Evolutionary conservation across 805 yeast genomes (phyloP).

Genomic region (Spathaspora gorwiae): DNA sequence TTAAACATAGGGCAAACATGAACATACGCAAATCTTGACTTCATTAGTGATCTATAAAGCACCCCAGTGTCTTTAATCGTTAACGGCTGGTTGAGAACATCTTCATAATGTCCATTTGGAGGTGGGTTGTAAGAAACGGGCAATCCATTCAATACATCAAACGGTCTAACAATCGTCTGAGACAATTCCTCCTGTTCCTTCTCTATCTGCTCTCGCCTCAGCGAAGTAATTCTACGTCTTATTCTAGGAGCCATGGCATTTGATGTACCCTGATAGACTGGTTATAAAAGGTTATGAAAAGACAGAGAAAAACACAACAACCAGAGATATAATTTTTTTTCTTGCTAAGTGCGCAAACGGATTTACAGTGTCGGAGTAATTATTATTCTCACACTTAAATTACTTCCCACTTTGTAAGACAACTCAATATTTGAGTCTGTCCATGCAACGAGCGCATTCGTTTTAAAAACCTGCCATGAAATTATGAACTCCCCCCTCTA

Average conservation of each 20-base stretch:
- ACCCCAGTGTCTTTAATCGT: conserved; percentile 71
- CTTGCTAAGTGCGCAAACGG: no score
- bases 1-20: conserved; percentile 70
- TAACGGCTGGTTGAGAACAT: conserved; percentile 58
- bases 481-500: no score
- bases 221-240: conserved; percentile 41
- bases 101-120: conserved; percentile 47
- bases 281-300: no score
- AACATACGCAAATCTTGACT: conserved; percentile 56
- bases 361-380: no score
- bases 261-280: background rate
- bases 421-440: no score
- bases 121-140: conserved; percentile 68
- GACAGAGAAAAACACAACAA: no score
- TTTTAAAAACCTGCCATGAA: no score
- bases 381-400: background rate
- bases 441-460: no score
- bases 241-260: conserved; percentile 36
- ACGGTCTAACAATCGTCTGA: conserved; percentile 49
- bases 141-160: conserved; percentile 56
- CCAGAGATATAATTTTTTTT: no score
- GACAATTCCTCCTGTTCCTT: conserved; percentile 35
- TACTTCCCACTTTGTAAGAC: no score
- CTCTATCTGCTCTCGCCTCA: conserved; percentile 39
- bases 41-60: conserved; percentile 62